Evolutionary conservation across 768 basidiomycete genomes (phyloP), one percentile per base, ranked within the genome.

Genomic region (Roridomyces roridus): DNA sequence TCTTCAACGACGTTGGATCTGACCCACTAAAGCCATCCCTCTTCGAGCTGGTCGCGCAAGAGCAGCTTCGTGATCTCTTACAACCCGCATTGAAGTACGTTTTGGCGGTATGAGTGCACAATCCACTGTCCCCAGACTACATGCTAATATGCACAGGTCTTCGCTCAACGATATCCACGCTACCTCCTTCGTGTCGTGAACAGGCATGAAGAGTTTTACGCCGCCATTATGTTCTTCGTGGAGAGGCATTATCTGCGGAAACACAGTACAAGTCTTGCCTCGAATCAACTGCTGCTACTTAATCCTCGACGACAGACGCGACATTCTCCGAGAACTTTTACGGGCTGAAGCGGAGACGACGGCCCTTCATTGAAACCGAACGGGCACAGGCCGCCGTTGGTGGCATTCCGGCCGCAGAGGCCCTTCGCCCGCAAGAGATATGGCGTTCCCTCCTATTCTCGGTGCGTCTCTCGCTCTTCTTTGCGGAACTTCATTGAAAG

Each of bases 311-410:
- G 17, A 35, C 24, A 97, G 96, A 89, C 72, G 92, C 96, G 20
- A 94, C 94, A 1, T 96, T 98, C 67, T 82, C 96, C 5, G 96
- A 98, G 72, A 91, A 96, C 66, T 98, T 99, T 70, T 98, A 98
- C 72, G 93, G 93, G 0, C 74, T 99, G 43, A 94, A 94, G 68
- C 77, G 95, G 39, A 79, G 93, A 55, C 76, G 91, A 34, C 78
- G 81, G 53, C 89, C 91, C 4, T 82, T 84, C 64, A 85, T 92
- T 60, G 82, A 88, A 59, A 85, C 84, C 2, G 85, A 89, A 37
- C 81, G 91, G 51, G 83, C 87, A 1, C 74, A 77, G 39, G 82
- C 83, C 24, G 91, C 90, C 36, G 86, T 89, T 10, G 87, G 84
- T 12, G 85, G 86, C 4, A 72, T 87, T 28, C 84, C 86, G 11